A percentile compares a stretch with the other conserved stretches of the same genome.
Evolutionary conservation across 768 basidiomycete species (phyloP).

Genomic region (Rhodotorula graminis): DNA sequence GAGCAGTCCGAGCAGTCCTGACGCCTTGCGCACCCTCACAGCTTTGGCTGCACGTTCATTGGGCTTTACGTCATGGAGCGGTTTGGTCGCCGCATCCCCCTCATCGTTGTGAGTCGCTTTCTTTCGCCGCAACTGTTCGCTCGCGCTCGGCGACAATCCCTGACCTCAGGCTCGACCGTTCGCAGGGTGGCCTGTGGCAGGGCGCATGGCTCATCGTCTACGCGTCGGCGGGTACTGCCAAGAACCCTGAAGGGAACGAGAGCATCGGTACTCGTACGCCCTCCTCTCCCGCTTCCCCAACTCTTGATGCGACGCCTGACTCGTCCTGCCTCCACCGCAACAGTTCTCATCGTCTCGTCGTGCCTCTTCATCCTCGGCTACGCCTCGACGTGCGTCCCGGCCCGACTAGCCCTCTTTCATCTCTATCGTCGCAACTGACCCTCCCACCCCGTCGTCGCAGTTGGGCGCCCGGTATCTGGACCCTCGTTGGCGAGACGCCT

Average conservation of each 20-base stretch:
- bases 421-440: background rate
- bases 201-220: constrained; percentile 67
- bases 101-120: constrained; percentile 55
- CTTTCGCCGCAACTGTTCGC: too few species aligned
- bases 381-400: constrained; percentile 54
- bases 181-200: constrained; percentile 59
- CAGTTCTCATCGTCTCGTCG: constrained; percentile 62
- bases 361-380: constrained; percentile 69
- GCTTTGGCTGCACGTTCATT: constrained; percentile 17
- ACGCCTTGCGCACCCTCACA: background rate
- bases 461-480: constrained; percentile 71
- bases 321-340: background rate
- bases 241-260: constrained; percentile 53
- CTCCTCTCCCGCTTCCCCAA: constrained; percentile 23
- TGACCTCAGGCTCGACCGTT: too few species aligned
- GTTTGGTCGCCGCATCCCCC: constrained; percentile 59
- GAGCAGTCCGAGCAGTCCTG: background rate
- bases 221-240: constrained; percentile 65
- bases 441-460: background rate
- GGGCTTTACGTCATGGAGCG: constrained; percentile 69
- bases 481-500: constrained; percentile 67
- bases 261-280: constrained; percentile 55
- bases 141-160: background rate
- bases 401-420: background rate
- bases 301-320: background rate